These are phyloP conservation scores for Jamesozyma lodderae DNA, from an alignment of 805 yeast genomes.

Conservation along the genomic window DNA sequence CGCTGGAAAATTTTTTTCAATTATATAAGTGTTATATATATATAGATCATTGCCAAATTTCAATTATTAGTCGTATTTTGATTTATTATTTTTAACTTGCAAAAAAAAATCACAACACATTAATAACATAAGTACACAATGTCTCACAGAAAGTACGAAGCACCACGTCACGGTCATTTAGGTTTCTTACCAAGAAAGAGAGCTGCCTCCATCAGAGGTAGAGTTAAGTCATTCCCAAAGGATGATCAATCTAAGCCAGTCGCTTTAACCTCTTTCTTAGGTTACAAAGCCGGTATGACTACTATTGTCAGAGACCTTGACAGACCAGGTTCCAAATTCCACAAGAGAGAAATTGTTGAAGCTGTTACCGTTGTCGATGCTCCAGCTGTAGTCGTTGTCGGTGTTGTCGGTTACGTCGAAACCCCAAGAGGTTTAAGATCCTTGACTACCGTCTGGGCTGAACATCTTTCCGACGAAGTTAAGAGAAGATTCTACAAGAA, in stretches of 20 bases:
- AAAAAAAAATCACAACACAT: conserved; percentile 7
- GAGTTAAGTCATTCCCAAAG: conserved; percentile 98
- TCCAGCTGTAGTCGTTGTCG: conserved; percentile 97
- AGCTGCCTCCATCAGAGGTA: conserved; percentile 97
- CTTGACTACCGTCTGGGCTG: conserved; percentile 99
- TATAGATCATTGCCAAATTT: neutral
- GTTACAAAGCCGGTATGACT: conserved; percentile 99
- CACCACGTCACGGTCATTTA: conserved; percentile 99
- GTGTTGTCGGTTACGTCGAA: conserved; percentile 99
- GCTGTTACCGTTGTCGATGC: conserved; percentile 99
- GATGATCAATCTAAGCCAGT: conserved; percentile 97
- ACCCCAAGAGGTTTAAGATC: conserved; percentile 99
- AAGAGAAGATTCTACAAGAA: conserved; percentile 99
- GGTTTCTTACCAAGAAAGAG: conserved; percentile 99
- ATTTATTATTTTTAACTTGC: neutral
- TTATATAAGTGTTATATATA: neutral
- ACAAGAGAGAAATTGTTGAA: conserved; percentile 99
- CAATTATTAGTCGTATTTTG: neutral
- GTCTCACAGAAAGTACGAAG: conserved; percentile 99
- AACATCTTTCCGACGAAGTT: conserved; percentile 98
- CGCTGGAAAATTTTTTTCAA: neutral
- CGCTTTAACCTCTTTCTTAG: conserved; percentile 98
- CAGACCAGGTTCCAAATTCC: conserved; percentile 99
- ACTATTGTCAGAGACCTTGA: conserved; percentile 99
- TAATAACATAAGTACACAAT: conserved; percentile 32